phyloP scores from a whole-genome alignment of 176 grass and related monocot species.

The Raddia guianensis region DNA sequence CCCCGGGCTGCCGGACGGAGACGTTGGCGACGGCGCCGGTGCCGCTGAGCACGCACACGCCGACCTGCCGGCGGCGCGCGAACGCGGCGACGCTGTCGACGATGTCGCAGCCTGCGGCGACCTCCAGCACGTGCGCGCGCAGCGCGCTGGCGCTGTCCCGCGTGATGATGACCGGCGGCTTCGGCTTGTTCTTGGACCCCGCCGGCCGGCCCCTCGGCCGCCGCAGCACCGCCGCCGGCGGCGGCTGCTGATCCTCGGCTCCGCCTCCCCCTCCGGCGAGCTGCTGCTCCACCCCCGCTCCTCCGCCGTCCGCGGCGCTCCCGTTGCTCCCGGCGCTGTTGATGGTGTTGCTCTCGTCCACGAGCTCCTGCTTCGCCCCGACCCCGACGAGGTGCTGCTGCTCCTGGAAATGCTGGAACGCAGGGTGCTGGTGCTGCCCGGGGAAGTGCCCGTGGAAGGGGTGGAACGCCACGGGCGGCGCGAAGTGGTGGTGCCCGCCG shows the following conservation, averaged over 20 bases:
- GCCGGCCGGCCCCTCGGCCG: conserved; percentile 78
- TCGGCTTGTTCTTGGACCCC: conserved; percentile 96
- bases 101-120: conserved; percentile 88
- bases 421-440: conserved; percentile 57
- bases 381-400: conserved; percentile 7
- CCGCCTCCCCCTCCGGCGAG: neutral
- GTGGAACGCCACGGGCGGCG: conserved; percentile 54
- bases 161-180: conserved; percentile 96
- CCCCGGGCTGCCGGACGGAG: conserved; percentile 58
- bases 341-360: conserved; percentile 54
- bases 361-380: conserved; percentile 59
- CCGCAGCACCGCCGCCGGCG: conserved; percentile 41
- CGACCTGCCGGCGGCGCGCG: conserved; percentile 77
- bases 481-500: conserved; percentile 59
- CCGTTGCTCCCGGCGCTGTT: conserved; percentile 57
- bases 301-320: conserved; percentile 20
- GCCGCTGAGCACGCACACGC: conserved; percentile 84
- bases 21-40: conserved; percentile 73
- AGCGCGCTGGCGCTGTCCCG: conserved; percentile 86
- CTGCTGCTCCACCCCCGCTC: conserved; percentile 19
- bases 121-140: conserved; percentile 84
- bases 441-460: conserved; percentile 56
- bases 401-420: conserved; percentile 58
- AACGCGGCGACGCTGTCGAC: conserved; percentile 73
- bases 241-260: conserved; percentile 9